These are phyloP conservation scores for Cladosporium sp. DNA, from an alignment of 2,329 filamentous ascomycete genomes.

Conservation along the genomic window DNA sequence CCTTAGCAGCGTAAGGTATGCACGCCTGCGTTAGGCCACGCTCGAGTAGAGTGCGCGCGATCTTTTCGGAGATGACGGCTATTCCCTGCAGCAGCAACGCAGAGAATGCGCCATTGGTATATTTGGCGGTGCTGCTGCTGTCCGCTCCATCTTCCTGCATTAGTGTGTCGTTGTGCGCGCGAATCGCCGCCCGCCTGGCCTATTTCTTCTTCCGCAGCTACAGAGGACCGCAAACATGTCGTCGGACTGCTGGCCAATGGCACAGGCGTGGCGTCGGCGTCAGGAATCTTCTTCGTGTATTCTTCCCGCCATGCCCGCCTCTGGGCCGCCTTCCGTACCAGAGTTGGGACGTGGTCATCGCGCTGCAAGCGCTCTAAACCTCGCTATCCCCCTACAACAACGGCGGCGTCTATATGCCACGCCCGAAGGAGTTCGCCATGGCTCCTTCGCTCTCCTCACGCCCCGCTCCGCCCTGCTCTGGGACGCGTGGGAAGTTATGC, in stretches of 20 bases:
- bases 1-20: conserved; percentile 1
- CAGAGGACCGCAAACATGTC: not conserved
- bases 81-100: conserved; percentile 1
- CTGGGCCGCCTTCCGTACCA: conserved; percentile 9
- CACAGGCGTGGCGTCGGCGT: not conserved
- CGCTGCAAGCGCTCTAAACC: conserved; percentile 6
- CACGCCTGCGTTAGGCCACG: not conserved
- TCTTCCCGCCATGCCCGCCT: conserved; percentile 1
- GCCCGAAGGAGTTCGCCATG: conserved; percentile 1
- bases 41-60: not conserved
- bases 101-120: not conserved
- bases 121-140: too few species aligned
- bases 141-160: not conserved
- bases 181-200: conserved; percentile 10
- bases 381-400: conserved; percentile 2
- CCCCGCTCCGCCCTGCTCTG: not conserved
- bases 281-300: conserved; percentile 3
- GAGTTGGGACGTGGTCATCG: not conserved
- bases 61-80: conserved; percentile 11
- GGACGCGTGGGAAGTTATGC: not conserved
- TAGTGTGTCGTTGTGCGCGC: conserved; percentile 5
- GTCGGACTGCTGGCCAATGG: conserved; percentile 2
- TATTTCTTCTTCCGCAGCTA: conserved; percentile 4
- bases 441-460: not conserved
- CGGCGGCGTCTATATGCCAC: conserved; percentile 11